These are phyloP conservation scores for Barbarea vulgaris DNA, from an alignment of 345 rosid species.

Conservation along the genomic window DNA sequence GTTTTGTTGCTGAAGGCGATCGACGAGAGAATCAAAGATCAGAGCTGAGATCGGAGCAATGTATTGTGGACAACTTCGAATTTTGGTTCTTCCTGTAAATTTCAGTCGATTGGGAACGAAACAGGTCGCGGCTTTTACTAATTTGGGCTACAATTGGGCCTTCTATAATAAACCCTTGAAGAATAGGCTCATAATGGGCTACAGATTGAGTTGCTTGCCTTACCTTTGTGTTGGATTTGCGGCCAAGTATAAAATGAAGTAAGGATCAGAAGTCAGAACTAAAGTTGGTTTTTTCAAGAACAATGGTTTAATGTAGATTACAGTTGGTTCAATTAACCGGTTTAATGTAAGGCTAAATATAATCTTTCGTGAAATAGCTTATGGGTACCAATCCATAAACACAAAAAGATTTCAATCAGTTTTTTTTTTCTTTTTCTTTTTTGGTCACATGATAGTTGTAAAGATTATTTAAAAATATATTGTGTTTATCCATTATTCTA, in stretches of 20 bases:
- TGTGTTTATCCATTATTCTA: not conserved
- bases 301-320: not conserved
- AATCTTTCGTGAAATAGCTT: too few species aligned
- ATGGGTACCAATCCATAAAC: too few species aligned
- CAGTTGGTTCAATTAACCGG: not conserved
- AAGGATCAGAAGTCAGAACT: too few species aligned
- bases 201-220: not conserved
- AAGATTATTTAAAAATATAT: too few species aligned
- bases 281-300: not conserved
- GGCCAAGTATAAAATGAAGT: too few species aligned
- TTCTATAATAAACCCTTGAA: not conserved
- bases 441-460: not conserved
- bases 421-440: too few species aligned
- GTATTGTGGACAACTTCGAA: not conserved
- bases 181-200: not conserved
- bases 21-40: not conserved
- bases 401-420: not conserved
- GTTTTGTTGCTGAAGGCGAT: not conserved
- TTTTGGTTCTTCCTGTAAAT: not conserved
- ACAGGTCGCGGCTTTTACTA: not conserved
- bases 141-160: constrained; percentile 19
- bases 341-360: too few species aligned
- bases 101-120: not conserved
- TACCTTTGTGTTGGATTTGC: not conserved
- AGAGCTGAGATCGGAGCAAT: constrained; percentile 22